These are phyloP conservation scores for Sanguinoderma infundibulare DNA, from an alignment of 1,284 basidiomycete species.

Conservation along the genomic window DNA sequence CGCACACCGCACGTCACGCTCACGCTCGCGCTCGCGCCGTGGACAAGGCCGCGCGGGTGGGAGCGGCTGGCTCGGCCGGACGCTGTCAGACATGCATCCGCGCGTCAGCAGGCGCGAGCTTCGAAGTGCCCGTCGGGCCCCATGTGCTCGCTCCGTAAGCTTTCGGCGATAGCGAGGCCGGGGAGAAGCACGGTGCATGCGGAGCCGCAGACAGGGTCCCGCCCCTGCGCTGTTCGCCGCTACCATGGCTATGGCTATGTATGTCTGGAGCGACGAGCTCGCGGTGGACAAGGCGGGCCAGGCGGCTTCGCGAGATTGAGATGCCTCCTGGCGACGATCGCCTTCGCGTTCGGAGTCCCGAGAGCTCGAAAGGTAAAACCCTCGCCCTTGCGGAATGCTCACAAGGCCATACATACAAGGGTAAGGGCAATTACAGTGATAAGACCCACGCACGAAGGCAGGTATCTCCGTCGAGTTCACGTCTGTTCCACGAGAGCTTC, in stretches of 20 bases:
- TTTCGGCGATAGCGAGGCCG: slow-evolving; percentile 2
- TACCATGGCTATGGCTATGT: no score
- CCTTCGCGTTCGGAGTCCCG: no score
- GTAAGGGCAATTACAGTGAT: no score
- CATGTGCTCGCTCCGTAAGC: background rate
- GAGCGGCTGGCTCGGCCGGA: background rate
- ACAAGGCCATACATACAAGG: no score
- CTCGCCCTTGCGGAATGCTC: no score
- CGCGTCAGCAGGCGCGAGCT: background rate
- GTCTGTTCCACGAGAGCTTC: background rate
- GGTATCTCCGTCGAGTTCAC: background rate
- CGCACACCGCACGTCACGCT: slow-evolving; percentile 1
- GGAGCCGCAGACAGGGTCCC: background rate
- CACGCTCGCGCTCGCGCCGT: no score
- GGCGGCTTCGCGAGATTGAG: no score
- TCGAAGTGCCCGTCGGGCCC: no score
- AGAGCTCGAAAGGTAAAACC: no score
- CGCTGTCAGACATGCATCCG: background rate
- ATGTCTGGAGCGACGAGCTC: no score
- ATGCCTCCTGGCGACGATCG: no score
- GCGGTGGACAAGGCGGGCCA: background rate
- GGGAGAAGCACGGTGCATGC: background rate
- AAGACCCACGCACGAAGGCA: background rate
- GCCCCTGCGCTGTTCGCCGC: no score
- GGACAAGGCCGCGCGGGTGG: background rate